Conservation (phyloP, 2,329 filamentous ascomycete species). For the Plenodomus biglobosus region DNA sequence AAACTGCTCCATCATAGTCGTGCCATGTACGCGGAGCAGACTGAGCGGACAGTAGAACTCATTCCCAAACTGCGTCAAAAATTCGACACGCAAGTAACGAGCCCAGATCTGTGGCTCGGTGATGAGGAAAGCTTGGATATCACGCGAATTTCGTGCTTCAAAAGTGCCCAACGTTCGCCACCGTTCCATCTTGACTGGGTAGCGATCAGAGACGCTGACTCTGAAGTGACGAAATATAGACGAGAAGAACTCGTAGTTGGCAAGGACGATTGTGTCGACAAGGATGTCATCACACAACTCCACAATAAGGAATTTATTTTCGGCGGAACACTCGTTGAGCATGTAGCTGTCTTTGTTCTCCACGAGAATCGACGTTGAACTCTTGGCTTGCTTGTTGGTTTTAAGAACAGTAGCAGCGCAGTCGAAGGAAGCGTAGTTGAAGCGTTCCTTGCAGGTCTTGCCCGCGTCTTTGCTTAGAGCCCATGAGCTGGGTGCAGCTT, state of each 20-base stretch:
- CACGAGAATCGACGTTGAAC: slow-evolving; percentile 81
- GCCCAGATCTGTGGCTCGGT: slow-evolving; percentile 95
- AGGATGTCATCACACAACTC: slow-evolving; percentile 86
- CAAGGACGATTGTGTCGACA: slow-evolving; percentile 93
- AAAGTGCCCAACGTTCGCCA: slow-evolving; percentile 90
- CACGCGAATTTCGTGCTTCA: slow-evolving; percentile 86
- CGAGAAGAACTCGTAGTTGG: slow-evolving; percentile 98
- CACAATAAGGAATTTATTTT: slow-evolving; percentile 91
- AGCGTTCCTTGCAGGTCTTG: slow-evolving; percentile 95
- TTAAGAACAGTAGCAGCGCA: slow-evolving; percentile 93
- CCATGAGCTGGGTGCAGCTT: slow-evolving; percentile 36
- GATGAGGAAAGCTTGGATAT: slow-evolving; percentile 93
- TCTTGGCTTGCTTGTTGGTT: slow-evolving; percentile 82
- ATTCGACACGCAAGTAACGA: slow-evolving; percentile 87
- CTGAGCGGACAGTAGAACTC: slow-evolving; percentile 97
- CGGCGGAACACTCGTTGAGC: slow-evolving; percentile 83
- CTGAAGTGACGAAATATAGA: slow-evolving; percentile 92
- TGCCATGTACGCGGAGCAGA: slow-evolving; percentile 87
- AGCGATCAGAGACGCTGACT: slow-evolving; percentile 90
- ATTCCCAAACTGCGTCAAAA: slow-evolving; percentile 89
- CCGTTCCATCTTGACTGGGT: slow-evolving; percentile 87
- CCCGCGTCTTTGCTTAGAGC: slow-evolving; percentile 85
- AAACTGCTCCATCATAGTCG: slow-evolving; percentile 90
- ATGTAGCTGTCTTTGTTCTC: slow-evolving; percentile 99
- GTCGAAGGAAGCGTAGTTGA: slow-evolving; percentile 97